A percentile compares a stretch with the other conserved stretches of the same genome.
phyloP scores from a whole-genome alignment of 2,329 filamentous ascomycete genomes.

The Colletotrichum melonis region DNA sequence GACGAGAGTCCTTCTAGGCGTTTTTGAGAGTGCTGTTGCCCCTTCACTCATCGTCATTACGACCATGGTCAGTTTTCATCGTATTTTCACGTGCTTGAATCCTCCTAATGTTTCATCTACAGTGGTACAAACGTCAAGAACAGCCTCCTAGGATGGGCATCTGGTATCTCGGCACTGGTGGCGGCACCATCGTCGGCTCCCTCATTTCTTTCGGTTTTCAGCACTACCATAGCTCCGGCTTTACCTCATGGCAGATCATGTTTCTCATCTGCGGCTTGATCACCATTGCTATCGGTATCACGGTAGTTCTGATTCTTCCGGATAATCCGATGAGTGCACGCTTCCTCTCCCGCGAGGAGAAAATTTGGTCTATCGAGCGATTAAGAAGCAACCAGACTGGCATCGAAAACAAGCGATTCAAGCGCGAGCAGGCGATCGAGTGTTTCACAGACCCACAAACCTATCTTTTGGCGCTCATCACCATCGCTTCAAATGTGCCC shows the following conservation, averaged over 20 bases:
- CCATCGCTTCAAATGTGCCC: constrained; percentile 71
- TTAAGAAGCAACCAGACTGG: constrained; percentile 81
- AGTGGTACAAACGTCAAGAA: constrained; percentile 61
- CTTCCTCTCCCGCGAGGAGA: constrained; percentile 71
- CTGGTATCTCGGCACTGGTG: constrained; percentile 74
- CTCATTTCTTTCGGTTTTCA: constrained; percentile 67
- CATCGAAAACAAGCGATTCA: constrained; percentile 78
- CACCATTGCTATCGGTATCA: constrained; percentile 66
- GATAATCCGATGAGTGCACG: constrained; percentile 68
- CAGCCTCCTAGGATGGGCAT: constrained; percentile 71
- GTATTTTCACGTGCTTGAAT: too few species aligned
- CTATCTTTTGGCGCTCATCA: constrained; percentile 70
- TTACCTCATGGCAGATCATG: constrained; percentile 58
- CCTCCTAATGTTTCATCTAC: too few species aligned
- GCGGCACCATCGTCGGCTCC: constrained; percentile 67
- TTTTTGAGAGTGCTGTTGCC: constrained; percentile 46
- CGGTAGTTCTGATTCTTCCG: constrained; percentile 67
- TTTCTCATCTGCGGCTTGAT: constrained; percentile 73
- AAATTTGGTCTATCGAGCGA: constrained; percentile 76
- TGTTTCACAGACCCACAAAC: constrained; percentile 60
- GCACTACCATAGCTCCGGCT: constrained; percentile 53
- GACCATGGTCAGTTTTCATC: constrained; percentile 42
- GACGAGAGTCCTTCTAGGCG: constrained; percentile 38
- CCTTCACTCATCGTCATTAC: constrained; percentile 60
- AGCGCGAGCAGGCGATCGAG: constrained; percentile 72